Base-by-base conservation (phyloP, 2,329 filamentous ascomycete genomes). In the Zalaria obscura region DNA sequence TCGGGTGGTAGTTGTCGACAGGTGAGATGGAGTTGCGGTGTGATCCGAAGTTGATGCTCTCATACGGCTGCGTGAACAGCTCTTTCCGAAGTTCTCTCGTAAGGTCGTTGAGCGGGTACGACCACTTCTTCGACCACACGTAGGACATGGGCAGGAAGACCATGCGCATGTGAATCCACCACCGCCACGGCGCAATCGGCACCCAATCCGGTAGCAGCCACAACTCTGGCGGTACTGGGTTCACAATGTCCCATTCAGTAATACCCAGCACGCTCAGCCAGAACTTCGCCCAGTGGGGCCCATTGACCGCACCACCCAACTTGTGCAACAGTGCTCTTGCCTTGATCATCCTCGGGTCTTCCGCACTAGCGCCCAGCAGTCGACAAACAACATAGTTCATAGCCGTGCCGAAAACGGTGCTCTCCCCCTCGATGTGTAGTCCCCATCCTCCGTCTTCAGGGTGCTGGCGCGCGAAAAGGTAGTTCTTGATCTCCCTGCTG, bases 111-210 rank as follows among this genome's bases (percentile, higher is more conserved):
- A 83, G 71, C 10, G 85, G 82, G 49, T 81, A 82, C 27, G 71
- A 73, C 78, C 85, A 95, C 48, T 72, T 72, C 65, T 82, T 86
- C 0, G 87, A 93, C 67, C 83, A 94, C 35, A 96, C 62, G 55
- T 83, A 95, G 1, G 82, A 78, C 86, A 96, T 95, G 4, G 88
- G 82, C 38, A 94, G 60, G 54, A 89, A 94, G n/a, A 98, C 88
- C 62, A 83, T 78, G n/a, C 91, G 85, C 61, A 95, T 95, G 54
- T 98, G 91, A 53, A 96, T 84, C 89, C 88, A 95, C 88, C 89
- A 95, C 50, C 86, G 71, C 86, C 87, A 93, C 0, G 89, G 89
- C 4, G 46, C 44, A 36, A 48, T 50, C 4, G 48, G 46, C 9
- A 48, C 37, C 48, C 43, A 61, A 36, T 61, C 58, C 25, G 53